phyloP scores from a whole-genome alignment of 2,329 filamentous ascomycete species.

The Sporothrix phasma region DNA sequence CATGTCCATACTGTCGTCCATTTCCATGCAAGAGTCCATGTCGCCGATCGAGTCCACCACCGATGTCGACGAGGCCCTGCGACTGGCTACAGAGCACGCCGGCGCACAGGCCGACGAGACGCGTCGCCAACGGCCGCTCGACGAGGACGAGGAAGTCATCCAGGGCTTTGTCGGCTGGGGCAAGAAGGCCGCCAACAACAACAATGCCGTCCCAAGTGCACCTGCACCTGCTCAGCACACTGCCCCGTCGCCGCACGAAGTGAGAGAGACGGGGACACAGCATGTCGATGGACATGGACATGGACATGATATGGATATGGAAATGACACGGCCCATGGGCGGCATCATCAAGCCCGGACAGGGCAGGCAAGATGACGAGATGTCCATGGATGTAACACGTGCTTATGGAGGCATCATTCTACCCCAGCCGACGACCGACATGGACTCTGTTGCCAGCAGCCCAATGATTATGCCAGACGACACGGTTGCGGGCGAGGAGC shows the following conservation, averaged over 20 bases:
- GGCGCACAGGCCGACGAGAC: conserved; percentile 31
- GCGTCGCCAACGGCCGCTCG: conserved; percentile 49
- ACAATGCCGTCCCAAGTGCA: conserved; percentile 21
- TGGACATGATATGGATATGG: conserved; percentile 30
- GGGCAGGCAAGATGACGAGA: conserved; percentile 38
- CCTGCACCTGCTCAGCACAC: neutral
- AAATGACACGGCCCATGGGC: conserved; percentile 39
- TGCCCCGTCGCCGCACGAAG: conserved; percentile 18
- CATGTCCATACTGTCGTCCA: conserved; percentile 41
- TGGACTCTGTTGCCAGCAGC: conserved; percentile 20
- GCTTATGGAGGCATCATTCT: conserved; percentile 70
- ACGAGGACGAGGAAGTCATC: conserved; percentile 60
- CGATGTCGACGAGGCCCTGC: conserved; percentile 66
- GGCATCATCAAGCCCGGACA: conserved; percentile 28
- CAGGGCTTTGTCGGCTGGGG: conserved; percentile 66
- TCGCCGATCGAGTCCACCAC: conserved; percentile 57
- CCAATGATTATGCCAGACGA: conserved; percentile 37
- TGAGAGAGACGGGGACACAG: conserved; percentile 33
- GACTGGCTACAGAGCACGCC: conserved; percentile 64
- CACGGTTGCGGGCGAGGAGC: conserved; percentile 35
- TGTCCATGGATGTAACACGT: conserved; percentile 91
- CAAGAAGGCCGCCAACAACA: conserved; percentile 39
- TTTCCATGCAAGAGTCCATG: conserved; percentile 39
- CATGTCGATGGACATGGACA: conserved; percentile 37
- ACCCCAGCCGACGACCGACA: conserved; percentile 24